Evolutionary conservation across 2,329 filamentous ascomycete genomes (phyloP).

Genomic region (Colletotrichum kahawae): DNA sequence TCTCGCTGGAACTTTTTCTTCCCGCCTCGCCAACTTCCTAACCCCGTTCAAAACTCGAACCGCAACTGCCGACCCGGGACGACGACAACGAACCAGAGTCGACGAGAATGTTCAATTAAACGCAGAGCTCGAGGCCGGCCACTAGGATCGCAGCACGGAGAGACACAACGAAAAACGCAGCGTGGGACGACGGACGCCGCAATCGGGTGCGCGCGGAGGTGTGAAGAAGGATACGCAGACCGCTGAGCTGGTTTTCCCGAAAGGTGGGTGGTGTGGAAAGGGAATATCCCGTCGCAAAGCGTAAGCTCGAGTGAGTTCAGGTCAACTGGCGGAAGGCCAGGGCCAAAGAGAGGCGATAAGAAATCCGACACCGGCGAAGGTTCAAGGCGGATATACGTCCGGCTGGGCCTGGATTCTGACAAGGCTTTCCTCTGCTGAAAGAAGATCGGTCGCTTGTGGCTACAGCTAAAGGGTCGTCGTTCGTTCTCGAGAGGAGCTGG

Average conservation of each 20-base stretch:
- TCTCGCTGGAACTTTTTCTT: conserved; percentile 10
- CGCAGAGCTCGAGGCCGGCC: background rate
- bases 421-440: background rate
- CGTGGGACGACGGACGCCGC: conserved; percentile 1
- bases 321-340: background rate
- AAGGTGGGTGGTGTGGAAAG: background rate
- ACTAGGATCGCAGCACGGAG: conserved; percentile 6
- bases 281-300: conserved; percentile 12
- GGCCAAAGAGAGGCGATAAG: background rate
- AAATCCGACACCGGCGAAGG: background rate
- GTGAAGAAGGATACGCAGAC: background rate
- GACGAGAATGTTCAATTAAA: conserved; percentile 7
- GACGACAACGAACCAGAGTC: background rate
- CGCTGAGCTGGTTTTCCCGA: background rate
- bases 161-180: conserved; percentile 2
- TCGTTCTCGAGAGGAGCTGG: background rate
- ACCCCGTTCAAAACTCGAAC: background rate
- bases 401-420: background rate
- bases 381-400: background rate
- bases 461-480: background rate
- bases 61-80: background rate
- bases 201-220: background rate
- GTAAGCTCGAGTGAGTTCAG: background rate
- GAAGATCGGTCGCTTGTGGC: background rate
- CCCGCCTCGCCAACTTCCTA: background rate